Evolutionary conservation across 441 rosid species (phyloP).

Genomic region (Mallotus repandus): DNA sequence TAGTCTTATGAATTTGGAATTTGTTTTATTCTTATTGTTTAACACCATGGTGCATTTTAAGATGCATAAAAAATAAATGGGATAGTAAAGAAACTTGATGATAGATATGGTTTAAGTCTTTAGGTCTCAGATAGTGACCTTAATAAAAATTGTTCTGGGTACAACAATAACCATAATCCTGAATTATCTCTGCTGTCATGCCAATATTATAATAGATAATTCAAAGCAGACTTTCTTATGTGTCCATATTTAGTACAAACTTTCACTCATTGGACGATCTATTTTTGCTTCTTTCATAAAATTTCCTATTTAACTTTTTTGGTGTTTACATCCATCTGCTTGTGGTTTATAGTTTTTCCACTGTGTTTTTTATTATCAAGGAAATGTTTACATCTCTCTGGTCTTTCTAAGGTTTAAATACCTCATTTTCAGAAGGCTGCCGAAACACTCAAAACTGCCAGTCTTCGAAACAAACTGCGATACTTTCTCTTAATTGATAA

Average conservation of each 20-base stretch:
- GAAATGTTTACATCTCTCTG: neutral
- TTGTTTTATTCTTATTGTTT: neutral
- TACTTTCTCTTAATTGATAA: neutral
- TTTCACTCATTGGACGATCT: neutral
- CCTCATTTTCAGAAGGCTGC: neutral
- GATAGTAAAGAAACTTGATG: neutral
- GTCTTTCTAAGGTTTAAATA: neutral
- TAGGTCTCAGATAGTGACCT: neutral
- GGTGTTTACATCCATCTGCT: neutral
- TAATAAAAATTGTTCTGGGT: neutral
- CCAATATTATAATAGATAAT: neutral
- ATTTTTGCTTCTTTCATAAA: neutral
- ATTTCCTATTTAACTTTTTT: neutral
- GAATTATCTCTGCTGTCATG: neutral
- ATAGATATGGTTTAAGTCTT: neutral
- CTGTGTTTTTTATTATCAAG: neutral
- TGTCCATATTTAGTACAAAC: neutral
- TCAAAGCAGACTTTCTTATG: neutral
- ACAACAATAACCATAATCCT: neutral
- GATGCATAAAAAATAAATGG: neutral
- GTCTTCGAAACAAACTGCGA: neutral
- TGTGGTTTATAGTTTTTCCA: neutral
- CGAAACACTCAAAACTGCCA: neutral
- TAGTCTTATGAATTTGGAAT: neutral
- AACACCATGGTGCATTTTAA: neutral